Base-by-base conservation (phyloP, 345 rosid genomes). In the Salix purpurea region DNA sequence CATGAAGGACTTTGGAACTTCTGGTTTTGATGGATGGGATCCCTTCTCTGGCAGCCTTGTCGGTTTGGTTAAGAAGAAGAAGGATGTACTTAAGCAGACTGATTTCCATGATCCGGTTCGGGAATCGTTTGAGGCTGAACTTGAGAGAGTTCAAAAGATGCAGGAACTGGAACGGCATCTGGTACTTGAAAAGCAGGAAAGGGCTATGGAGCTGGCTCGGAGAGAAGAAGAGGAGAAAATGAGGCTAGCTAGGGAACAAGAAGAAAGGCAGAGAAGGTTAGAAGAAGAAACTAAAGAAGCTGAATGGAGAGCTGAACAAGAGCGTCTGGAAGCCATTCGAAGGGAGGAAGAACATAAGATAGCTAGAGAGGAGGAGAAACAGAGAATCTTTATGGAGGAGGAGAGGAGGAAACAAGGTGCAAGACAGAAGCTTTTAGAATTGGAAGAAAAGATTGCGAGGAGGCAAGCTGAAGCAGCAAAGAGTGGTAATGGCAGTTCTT, bases 111-210 rank as follows among this genome's bases (percentile, higher is more conserved):
- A 96, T 40, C 98, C 99, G 83, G 93, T 88, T 21, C 87, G 98
- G 76, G 99, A 94, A 71, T 94, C 98, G 70, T 96, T 96, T 84
- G 99, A 96, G 88, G 99, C 98, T 81, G 99, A 96, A 83, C 97
- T 96, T 73, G 93, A 96, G 86, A 90, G 94, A 80, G 97, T 96
- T 76, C 98, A 96, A 83, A 96, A 90, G 85, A 82, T 94, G 91
- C 98, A 96, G 82, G 99, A 96, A 83, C 92, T 88, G 81, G 98
- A 92, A 83, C 85, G 97, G 34, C 89, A 86, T 78, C 88, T 88
- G 56, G 79, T 90, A 74, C 73, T 91, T 7, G 92, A 92, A 82
- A 97, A 96, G 81, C 95, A 94, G 76, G 98, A 92, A 79, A 92
- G 90, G 87, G 91, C 91, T 66, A 69, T 91, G 76, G 97, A 96